Evolutionary conservation across 345 rosid genomes (phyloP).

Genomic region (Gossypium ekmanianum): DNA sequence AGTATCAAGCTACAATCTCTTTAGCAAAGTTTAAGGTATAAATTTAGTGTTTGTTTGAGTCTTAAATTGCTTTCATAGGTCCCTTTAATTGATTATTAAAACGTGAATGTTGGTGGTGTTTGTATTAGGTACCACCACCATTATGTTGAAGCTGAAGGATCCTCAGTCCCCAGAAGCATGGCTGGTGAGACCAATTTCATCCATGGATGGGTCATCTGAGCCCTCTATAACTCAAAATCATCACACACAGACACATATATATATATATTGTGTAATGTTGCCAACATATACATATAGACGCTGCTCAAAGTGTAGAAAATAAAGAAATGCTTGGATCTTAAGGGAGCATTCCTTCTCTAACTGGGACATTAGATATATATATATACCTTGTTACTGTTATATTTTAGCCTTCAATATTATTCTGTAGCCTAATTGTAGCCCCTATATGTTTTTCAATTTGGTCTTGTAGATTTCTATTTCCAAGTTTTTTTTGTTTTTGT

Average conservation of each 20-base stretch:
- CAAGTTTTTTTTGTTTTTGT: too few relatives aligned
- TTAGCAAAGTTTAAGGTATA: background rate
- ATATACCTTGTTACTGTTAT: background rate
- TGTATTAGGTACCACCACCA: conserved; percentile 53
- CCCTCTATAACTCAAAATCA: background rate
- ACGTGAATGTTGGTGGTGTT: background rate
- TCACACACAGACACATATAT: background rate
- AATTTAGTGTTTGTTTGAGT: background rate
- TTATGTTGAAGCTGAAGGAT: conserved; percentile 57
- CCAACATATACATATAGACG: background rate
- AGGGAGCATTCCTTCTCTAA: background rate
- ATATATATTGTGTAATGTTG: background rate
- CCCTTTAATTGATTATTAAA: too few relatives aligned
- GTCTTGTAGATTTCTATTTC: background rate
- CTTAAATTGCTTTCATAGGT: background rate
- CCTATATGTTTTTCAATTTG: background rate
- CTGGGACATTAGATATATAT: background rate
- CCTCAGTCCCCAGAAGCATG: conserved; percentile 46
- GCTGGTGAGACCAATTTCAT: conserved; percentile 66
- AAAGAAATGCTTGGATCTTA: conserved; percentile 4
- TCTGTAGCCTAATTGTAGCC: background rate
- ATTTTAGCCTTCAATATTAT: background rate
- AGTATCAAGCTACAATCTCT: background rate
- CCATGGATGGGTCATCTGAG: conserved; percentile 75
- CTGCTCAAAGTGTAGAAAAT: background rate